Evolutionary conservation across 140 eudicot genomes (phyloP), one percentile per base, ranked within the genome.

Genomic region (Flaveria floridana): DNA sequence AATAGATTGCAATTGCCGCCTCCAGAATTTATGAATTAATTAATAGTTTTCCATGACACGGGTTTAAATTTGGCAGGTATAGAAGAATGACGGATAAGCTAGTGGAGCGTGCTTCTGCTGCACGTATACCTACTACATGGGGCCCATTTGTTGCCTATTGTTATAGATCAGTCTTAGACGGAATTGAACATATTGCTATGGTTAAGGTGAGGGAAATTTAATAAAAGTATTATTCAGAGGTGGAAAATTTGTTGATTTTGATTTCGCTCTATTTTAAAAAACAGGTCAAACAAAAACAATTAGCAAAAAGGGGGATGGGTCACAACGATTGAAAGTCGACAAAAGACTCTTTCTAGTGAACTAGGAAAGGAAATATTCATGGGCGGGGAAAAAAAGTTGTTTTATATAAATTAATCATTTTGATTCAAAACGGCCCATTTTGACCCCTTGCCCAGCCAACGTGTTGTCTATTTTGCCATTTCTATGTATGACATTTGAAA

Each of bases 141-240:
- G 95, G 95, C 5, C 91, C 91, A 25, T 88, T 86, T 58, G 69
- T 75, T 21, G 84, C 91, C 8, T 82, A 86, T 53, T 88, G 95
- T 76, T 88, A 76, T 65, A 77, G 81, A 82, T 88, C 95, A 19
- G 70, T 88, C 61, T 72, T 86, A 26, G 95, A 88, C 76, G 95
- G 91, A 34, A 84, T 86, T 7, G 89, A 88, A 76, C 91, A 88
- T 78, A 88, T 88, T 8, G 95, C 95, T 1, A 86, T 88, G 95
- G 95, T 88, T 69, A 86, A 88, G 84, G 95, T 88, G 53, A 82
- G 89, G 19, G 23, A 65, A 51, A 13, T 14, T 30, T 47, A 41
- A 66, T 20, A 26, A 58, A 69, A 67, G 55, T 19, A 67, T 67
- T 16, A 66, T 66, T 39, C 18, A 18, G 26, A 65, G 71, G 30